phyloP scores from a whole-genome alignment of 805 yeast genomes.

The Zygosaccharomyces pseudorouxii region DNA sequence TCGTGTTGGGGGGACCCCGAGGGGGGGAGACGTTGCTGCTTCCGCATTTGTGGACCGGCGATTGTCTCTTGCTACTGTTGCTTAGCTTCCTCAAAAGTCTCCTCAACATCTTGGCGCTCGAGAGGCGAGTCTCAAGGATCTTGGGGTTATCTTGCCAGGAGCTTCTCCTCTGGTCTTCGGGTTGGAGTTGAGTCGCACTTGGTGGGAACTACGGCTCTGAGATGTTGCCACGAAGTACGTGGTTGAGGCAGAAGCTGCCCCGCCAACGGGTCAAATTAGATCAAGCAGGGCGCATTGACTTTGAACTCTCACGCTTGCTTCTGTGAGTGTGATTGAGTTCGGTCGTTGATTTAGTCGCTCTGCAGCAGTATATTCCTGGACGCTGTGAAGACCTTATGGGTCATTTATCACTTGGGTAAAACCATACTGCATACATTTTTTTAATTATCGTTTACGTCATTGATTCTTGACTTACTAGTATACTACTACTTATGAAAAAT shows the following conservation, averaged over 20 bases:
- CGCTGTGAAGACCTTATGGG: slow-evolving; percentile 91
- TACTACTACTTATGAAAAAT: neutral
- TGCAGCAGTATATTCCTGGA: slow-evolving; percentile 99
- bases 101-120: slow-evolving; percentile 67
- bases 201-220: slow-evolving; percentile 9
- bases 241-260: slow-evolving; percentile 83
- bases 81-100: slow-evolving; percentile 26
- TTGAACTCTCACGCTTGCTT: slow-evolving; percentile 37
- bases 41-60: slow-evolving; percentile 17
- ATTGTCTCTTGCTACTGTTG: slow-evolving; percentile 33
- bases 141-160: slow-evolving; percentile 10
- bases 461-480: neutral
- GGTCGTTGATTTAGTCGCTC: slow-evolving; percentile 49
- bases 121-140: slow-evolving; percentile 47
- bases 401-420: slow-evolving; percentile 98
- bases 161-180: slow-evolving; percentile 37
- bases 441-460: slow-evolving; percentile 1
- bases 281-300: slow-evolving; percentile 45
- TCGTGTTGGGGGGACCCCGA: slow-evolving; percentile 25
- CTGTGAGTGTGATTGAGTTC: slow-evolving; percentile 49
- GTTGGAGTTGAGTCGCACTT: slow-evolving; percentile 33
- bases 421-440: slow-evolving; percentile 95
- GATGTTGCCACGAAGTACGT: slow-evolving; percentile 23
- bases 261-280: slow-evolving; percentile 91
- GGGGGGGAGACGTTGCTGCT: slow-evolving; percentile 27